Conservation (phyloP, 352 stramenopile genomes). For the Globisporangium solare region DNA sequence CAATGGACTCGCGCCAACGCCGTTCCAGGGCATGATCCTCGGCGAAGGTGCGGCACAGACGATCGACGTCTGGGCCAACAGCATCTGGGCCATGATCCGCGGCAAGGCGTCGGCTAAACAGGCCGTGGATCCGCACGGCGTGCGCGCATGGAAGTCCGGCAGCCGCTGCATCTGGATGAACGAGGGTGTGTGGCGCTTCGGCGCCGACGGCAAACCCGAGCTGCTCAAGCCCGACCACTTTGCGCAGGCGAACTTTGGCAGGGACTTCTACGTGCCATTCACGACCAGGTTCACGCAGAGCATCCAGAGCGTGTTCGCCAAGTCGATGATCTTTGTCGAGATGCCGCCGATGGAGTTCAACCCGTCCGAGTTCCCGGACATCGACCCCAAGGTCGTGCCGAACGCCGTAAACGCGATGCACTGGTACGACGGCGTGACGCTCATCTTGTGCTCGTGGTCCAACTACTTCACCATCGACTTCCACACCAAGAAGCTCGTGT, state of each 20-base stretch:
- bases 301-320: slow-evolving; percentile 55
- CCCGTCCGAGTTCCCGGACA: slow-evolving; percentile 58
- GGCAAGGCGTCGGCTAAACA: slow-evolving; percentile 39
- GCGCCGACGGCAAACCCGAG: slow-evolving; percentile 31
- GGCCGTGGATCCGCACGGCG: slow-evolving; percentile 43
- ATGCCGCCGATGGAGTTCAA: slow-evolving; percentile 75
- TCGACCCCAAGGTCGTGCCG: slow-evolving; percentile 45
- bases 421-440: slow-evolving; percentile 89
- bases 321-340: slow-evolving; percentile 76
- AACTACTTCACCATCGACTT: slow-evolving; percentile 77
- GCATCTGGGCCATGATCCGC: slow-evolving; percentile 65
- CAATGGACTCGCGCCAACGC: slow-evolving; percentile 68
- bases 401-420: slow-evolving; percentile 84
- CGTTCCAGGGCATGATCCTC: slow-evolving; percentile 80
- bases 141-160: slow-evolving; percentile 65
- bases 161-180: slow-evolving; percentile 73
- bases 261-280: slow-evolving; percentile 84
- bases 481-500: slow-evolving; percentile 52
- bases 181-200: slow-evolving; percentile 77
- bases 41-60: slow-evolving; percentile 53
- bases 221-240: slow-evolving; percentile 73
- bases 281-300: slow-evolving; percentile 45
- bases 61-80: slow-evolving; percentile 72
- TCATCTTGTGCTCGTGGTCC: slow-evolving; percentile 72
- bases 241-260: slow-evolving; percentile 57